A percentile compares a stretch with the other conserved stretches of the same genome.
Conservation (phyloP, 2,329 filamentous ascomycete species). For the Aphanocladium album region DNA sequence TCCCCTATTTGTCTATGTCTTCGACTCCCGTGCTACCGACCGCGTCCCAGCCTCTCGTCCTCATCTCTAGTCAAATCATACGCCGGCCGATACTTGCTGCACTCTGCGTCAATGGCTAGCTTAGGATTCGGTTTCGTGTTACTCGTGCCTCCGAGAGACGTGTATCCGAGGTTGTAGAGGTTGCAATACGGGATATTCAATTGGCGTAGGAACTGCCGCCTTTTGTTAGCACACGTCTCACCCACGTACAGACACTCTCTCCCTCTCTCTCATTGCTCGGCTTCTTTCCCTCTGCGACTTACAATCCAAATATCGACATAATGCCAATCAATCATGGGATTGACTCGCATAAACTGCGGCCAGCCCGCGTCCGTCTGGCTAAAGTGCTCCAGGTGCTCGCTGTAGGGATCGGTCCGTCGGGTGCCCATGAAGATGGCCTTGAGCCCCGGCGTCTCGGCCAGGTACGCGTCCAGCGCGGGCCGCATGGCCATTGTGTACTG, state of each 20-base stretch:
- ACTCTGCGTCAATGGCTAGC: constrained; percentile 40
- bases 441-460: constrained; percentile 58
- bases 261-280: neutral
- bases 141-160: constrained; percentile 81
- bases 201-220: constrained; percentile 67
- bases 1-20: neutral
- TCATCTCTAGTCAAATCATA: constrained; percentile 71
- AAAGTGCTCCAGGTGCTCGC: constrained; percentile 72
- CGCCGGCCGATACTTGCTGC: constrained; percentile 58
- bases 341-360: constrained; percentile 88
- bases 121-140: constrained; percentile 89
- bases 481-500: constrained; percentile 78
- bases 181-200: constrained; percentile 77
- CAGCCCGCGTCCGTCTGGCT: constrained; percentile 84
- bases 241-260: no score
- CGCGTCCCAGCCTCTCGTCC: constrained; percentile 73
- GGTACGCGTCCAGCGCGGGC: constrained; percentile 71
- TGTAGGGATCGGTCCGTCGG: constrained; percentile 86
- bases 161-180: constrained; percentile 85
- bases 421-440: constrained; percentile 60
- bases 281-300: constrained; percentile 32
- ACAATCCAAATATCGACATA: constrained; percentile 93
- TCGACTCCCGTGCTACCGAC: constrained; percentile 34
- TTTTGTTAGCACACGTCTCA: constrained; percentile 16
- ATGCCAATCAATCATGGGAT: constrained; percentile 97